These are phyloP conservation scores for Xanthoconium purpureum DNA, from an alignment of 768 basidiomycete genomes.

Conservation along the genomic window DNA sequence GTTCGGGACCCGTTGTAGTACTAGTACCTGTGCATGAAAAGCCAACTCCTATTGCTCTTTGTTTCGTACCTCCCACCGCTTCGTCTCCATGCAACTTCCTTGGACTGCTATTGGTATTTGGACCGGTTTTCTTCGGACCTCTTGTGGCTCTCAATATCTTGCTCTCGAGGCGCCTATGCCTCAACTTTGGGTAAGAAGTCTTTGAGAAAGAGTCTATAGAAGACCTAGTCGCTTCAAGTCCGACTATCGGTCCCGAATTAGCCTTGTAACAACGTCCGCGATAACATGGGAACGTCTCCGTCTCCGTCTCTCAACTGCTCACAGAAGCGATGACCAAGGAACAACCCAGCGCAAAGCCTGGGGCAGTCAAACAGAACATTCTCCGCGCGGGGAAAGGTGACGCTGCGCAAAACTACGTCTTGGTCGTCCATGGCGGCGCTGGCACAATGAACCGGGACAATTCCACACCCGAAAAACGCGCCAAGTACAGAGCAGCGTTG, in stretches of 20 bases:
- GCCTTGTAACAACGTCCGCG: not conserved
- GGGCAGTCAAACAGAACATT: not conserved
- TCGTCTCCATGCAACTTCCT: too few relatives aligned
- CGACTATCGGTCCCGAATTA: not conserved
- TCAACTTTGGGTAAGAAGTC: too few relatives aligned
- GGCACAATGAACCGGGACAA: slow-evolving; percentile 59
- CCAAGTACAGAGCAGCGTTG: slow-evolving; percentile 56
- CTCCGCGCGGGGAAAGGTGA: slow-evolving; percentile 8
- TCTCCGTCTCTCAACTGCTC: not conserved
- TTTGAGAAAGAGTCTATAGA: too few relatives aligned
- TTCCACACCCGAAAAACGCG: slow-evolving; percentile 60
- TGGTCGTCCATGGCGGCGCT: slow-evolving; percentile 81
- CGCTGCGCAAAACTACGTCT: slow-evolving; percentile 30
- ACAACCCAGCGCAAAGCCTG: not conserved
- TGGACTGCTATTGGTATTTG: too few relatives aligned
- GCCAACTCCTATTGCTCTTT: too few relatives aligned
- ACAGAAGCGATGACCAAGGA: slow-evolving; percentile 5
- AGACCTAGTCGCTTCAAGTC: too few relatives aligned
- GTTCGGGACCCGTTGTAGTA: too few relatives aligned
- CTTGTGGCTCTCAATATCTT: too few relatives aligned
- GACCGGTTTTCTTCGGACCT: too few relatives aligned
- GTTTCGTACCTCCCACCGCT: too few relatives aligned
- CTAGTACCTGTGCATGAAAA: too few relatives aligned
- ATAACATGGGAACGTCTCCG: not conserved
- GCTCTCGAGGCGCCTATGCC: too few relatives aligned